These are phyloP conservation scores for Suhomyces taliae DNA, from an alignment of 1,139 yeast species.

Conservation along the genomic window DNA sequence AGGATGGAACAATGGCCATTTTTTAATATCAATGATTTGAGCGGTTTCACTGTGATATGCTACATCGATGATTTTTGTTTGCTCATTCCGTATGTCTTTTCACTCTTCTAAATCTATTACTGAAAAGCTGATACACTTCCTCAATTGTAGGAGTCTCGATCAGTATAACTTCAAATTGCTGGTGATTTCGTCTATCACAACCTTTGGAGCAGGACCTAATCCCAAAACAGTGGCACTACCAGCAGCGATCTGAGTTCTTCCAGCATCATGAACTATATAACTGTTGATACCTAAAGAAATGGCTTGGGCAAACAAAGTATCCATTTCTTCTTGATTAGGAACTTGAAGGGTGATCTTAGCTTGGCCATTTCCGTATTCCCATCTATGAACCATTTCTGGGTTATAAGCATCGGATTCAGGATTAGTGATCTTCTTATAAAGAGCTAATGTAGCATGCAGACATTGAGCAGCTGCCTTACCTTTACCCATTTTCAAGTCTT, in stretches of 20 bases:
- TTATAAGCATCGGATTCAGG: constrained; percentile 57
- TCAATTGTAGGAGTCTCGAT: constrained; percentile 3
- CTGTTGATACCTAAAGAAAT: constrained; percentile 77
- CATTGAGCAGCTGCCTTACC: constrained; percentile 98
- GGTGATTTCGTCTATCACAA: constrained; percentile 76
- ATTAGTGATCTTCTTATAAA: constrained; percentile 69
- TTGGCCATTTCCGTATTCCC: constrained; percentile 81
- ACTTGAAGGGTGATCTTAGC: constrained; percentile 93
- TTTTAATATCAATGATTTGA: too few species aligned
- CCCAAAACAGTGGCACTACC: constrained; percentile 96
- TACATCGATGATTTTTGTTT: too few species aligned
- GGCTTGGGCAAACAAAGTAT: constrained; percentile 76
- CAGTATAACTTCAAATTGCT: constrained; percentile 74
- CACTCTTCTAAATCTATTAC: not conserved
- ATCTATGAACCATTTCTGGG: constrained; percentile 61
- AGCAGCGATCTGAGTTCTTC: constrained; percentile 92
- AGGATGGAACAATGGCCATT: too few species aligned
- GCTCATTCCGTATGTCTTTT: too few species aligned
- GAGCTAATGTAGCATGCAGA: constrained; percentile 93
- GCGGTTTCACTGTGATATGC: too few species aligned
- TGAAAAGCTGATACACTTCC: not conserved
- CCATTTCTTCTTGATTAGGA: constrained; percentile 72
- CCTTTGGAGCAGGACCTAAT: constrained; percentile 94
- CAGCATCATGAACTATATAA: constrained; percentile 89
- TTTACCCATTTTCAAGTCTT: constrained; percentile 87